These are phyloP conservation scores for Cercospora citrullina DNA, from an alignment of 2,329 filamentous ascomycete genomes.

Conservation along the genomic window DNA sequence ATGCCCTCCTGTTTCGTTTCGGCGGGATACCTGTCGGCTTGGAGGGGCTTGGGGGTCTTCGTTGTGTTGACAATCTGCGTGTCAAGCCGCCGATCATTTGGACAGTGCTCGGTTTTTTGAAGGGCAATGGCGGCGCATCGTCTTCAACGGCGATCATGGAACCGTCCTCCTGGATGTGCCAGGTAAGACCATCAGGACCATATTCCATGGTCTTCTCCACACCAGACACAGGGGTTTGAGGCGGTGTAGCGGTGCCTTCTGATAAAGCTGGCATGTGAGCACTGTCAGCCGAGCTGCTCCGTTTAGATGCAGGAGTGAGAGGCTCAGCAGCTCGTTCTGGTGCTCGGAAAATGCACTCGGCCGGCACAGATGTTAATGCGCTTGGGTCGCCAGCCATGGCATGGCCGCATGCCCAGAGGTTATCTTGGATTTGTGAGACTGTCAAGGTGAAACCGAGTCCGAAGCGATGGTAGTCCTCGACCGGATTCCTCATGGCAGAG, in stretches of 20 bases:
- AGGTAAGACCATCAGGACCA: conserved; percentile 1
- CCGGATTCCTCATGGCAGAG: conserved; percentile 17
- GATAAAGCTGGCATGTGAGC: conserved; percentile 17
- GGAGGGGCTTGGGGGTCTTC: neutral
- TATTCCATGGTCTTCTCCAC: conserved; percentile 11
- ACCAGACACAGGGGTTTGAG: conserved; percentile 9
- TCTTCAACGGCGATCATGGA: conserved; percentile 3
- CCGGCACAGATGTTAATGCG: conserved; percentile 26
- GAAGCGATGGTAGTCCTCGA: conserved; percentile 17
- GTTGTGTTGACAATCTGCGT: conserved; percentile 8
- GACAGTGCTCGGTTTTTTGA: conserved; percentile 4
- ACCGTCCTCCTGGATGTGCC: conserved; percentile 9
- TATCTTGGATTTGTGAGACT: conserved; percentile 16
- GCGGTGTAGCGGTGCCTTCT: conserved; percentile 13
- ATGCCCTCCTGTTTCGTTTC: neutral
- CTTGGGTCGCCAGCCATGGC: neutral
- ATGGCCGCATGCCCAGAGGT: conserved; percentile 16
- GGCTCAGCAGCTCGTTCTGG: conserved; percentile 12
- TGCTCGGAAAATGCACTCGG: conserved; percentile 33
- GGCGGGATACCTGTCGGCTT: conserved; percentile 6
- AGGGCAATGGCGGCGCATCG: neutral
- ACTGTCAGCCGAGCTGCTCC: conserved; percentile 16
- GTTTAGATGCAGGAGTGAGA: conserved; percentile 10
- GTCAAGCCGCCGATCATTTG: conserved; percentile 6
- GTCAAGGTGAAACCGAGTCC: conserved; percentile 32